phyloP scores from a whole-genome alignment of 169 alveolate species.

The Plasmodium coatneyi region DNA sequence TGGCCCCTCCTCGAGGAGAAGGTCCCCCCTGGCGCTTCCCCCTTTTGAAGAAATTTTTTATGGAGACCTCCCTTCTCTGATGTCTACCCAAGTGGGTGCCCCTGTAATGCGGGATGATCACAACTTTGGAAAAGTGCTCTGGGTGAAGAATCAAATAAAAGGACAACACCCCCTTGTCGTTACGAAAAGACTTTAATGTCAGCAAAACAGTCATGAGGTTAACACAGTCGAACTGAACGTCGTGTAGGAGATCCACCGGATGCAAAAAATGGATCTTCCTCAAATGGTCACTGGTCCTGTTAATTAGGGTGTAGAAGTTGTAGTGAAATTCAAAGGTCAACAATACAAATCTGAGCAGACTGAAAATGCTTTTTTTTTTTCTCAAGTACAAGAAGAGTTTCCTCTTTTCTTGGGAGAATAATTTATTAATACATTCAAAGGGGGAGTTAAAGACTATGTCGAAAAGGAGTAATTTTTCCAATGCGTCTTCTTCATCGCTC shows the following conservation, averaged over 20 bases:
- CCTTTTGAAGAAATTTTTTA: conserved; percentile 27
- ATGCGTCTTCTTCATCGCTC: neutral
- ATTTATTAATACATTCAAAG: conserved; percentile 34
- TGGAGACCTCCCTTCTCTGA: neutral
- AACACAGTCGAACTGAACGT: conserved; percentile 13
- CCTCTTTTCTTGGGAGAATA: conserved; percentile 39
- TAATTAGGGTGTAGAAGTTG: conserved; percentile 18
- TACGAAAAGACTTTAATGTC: neutral
- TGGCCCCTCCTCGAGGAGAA: neutral
- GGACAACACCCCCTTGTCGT: conserved; percentile 13
- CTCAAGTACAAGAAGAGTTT: conserved; percentile 37
- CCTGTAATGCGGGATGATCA: conserved; percentile 29
- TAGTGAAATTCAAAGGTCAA: conserved; percentile 71
- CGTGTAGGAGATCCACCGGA: neutral
- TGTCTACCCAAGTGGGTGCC: neutral
- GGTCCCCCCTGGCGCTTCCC: neutral
- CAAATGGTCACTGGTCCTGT: conserved; percentile 47
- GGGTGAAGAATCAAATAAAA: conserved; percentile 60
- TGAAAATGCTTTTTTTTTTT: conserved; percentile 59
- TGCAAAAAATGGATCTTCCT: conserved; percentile 42
- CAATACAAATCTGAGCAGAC: conserved; percentile 8
- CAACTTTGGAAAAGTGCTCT: conserved; percentile 28
- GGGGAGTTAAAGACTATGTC: conserved; percentile 29
- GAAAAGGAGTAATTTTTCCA: conserved; percentile 23
- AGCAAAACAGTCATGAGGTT: conserved; percentile 34